phyloP scores from a whole-genome alignment of 306 rosid species.

The Elaeagnus macrophylla region DNA sequence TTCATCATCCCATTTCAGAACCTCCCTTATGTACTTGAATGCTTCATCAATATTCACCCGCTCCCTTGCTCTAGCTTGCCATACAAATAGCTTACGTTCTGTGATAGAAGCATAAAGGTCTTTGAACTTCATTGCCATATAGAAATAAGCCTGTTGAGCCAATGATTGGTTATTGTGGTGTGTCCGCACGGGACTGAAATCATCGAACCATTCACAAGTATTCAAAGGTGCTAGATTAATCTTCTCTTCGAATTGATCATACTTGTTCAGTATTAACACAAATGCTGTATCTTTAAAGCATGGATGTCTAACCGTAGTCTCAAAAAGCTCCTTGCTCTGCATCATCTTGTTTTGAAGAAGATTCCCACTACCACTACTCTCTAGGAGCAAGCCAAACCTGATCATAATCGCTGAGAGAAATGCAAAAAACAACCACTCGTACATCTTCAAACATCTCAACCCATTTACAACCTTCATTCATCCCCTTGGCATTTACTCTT shows the following conservation, averaged over 20 bases:
- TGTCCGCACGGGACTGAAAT: conserved; percentile 56
- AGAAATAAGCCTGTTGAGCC: conserved; percentile 89
- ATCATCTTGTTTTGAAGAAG: conserved; percentile 86
- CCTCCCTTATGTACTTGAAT: conserved; percentile 85
- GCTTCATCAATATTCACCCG: conserved; percentile 69
- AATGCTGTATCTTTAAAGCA: conserved; percentile 82
- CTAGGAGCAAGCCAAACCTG: conserved; percentile 57
- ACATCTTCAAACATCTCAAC: conserved; percentile 99
- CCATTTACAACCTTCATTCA: conserved; percentile 93
- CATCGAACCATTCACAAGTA: conserved; percentile 77
- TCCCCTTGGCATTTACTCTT: conserved; percentile 92
- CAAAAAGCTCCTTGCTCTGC: conserved; percentile 90
- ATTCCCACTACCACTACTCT: conserved; percentile 59
- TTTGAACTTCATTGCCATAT: conserved; percentile 92
- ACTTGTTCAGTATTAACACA: conserved; percentile 76
- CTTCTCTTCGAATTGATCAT: conserved; percentile 78
- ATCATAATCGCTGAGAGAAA: conserved; percentile 76
- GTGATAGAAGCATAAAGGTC: conserved; percentile 79
- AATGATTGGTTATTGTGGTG: conserved; percentile 61
- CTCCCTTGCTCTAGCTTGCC: conserved; percentile 85
- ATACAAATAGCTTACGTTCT: conserved; percentile 61
- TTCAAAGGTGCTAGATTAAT: conserved; percentile 44
- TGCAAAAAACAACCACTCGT: conserved; percentile 68
- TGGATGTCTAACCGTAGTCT: conserved; percentile 81
- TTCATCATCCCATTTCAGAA: conserved; percentile 95